Evolutionary conservation across 345 rosid species (phyloP).

Genomic region (Corchorus olitorius): DNA sequence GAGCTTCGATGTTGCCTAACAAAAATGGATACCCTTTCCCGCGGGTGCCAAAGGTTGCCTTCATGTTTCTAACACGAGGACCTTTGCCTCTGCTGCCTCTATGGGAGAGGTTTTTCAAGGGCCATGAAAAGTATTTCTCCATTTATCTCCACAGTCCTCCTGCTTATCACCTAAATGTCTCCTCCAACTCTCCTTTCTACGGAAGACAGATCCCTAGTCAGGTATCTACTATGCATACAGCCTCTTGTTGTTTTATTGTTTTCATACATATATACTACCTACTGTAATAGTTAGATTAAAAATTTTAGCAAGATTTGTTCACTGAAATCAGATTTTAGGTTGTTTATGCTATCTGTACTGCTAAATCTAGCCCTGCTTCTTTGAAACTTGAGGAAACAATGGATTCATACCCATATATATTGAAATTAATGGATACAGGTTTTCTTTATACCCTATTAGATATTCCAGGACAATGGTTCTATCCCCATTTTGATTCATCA

Average conservation of each 20-base stretch:
- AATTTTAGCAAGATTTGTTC: background rate
- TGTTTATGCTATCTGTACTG: background rate
- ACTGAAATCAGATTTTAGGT: background rate
- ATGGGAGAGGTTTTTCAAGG: constrained; percentile 88
- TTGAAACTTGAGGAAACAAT: background rate
- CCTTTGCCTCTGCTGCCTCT: constrained; percentile 83
- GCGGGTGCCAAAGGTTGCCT: constrained; percentile 77
- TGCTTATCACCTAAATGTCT: constrained; percentile 52
- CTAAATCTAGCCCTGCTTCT: background rate
- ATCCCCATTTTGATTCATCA: no score
- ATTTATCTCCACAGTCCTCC: constrained; percentile 73
- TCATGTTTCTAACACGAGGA: constrained; percentile 91
- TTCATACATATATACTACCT: background rate
- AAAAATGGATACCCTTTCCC: constrained; percentile 63
- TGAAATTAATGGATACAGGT: background rate
- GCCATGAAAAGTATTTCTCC: constrained; percentile 57
- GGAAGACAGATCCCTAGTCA: constrained; percentile 74
- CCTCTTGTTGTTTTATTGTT: background rate
- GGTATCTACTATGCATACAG: constrained; percentile 37
- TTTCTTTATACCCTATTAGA: no score
- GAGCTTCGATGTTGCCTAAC: constrained; percentile 78
- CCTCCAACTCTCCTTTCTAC: constrained; percentile 62
- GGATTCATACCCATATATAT: background rate
- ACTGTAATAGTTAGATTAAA: background rate
- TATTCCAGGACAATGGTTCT: no score